A percentile compares a stretch with the other conserved stretches of the same genome.
Conservation (phyloP, 1,284 basidiomycete species). For the Heterobasidion irregulare region DNA sequence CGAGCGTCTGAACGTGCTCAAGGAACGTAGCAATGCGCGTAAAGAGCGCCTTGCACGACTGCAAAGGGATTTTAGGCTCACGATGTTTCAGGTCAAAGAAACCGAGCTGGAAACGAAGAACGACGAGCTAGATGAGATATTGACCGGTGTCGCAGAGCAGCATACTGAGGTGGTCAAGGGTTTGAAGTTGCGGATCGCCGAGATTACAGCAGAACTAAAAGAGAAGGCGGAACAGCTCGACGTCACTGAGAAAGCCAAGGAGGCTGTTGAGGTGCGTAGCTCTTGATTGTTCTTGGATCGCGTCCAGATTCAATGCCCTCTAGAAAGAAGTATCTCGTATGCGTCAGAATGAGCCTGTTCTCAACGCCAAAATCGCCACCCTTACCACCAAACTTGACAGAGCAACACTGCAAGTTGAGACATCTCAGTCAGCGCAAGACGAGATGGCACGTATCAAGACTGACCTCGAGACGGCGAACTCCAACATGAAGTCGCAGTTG, state of each 20-base stretch:
- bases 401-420: slow-evolving; percentile 46
- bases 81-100: slow-evolving; percentile 54
- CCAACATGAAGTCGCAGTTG: slow-evolving; percentile 52
- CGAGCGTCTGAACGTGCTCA: slow-evolving; percentile 38
- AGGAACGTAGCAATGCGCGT: slow-evolving; percentile 42
- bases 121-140: slow-evolving; percentile 23
- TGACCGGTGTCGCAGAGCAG: slow-evolving; percentile 37
- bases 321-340: slow-evolving; percentile 23
- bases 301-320: not conserved
- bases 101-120: slow-evolving; percentile 40
- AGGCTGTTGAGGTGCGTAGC: slow-evolving; percentile 32
- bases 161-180: slow-evolving; percentile 26
- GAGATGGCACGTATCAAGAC: slow-evolving; percentile 48
- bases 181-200: slow-evolving; percentile 21
- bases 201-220: slow-evolving; percentile 28
- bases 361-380: slow-evolving; percentile 37
- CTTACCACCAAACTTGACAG: slow-evolving; percentile 46
- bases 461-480: slow-evolving; percentile 45
- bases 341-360: slow-evolving; percentile 36
- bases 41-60: slow-evolving; percentile 45
- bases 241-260: slow-evolving; percentile 30
- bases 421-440: slow-evolving; percentile 38
- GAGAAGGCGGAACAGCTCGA: slow-evolving; percentile 26
- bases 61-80: slow-evolving; percentile 56
- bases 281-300: not conserved